Evolutionary conservation across 176 grass and related monocot genomes (phyloP), one percentile per base, ranked within the genome.

Genomic region (Raddia guianensis): DNA sequence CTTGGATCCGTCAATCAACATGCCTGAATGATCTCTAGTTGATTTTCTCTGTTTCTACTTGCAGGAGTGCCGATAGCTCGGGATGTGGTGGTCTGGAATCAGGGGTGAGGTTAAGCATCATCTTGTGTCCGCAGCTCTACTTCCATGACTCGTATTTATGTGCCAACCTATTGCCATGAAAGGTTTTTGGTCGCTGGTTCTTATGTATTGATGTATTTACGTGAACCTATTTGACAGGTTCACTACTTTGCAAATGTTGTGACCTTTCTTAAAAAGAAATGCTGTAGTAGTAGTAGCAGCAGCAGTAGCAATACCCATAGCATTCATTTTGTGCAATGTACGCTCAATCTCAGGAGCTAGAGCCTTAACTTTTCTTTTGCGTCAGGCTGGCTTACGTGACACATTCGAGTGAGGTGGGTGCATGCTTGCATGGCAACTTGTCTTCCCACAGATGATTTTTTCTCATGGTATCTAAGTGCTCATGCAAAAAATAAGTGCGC

Each of bases 81-180:
- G 3, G 45, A 76, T 42, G 56, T 9, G 12, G 27, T 70, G 15
- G 37, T 53, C 53, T 79, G 60, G 67, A 77, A 82, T 67, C 51
- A 53, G 19, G 20, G 35, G 19, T 74, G 67, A 60, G 46, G 32
- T 44, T 18, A 20, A 53, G 75, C 67, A 53, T 40, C 5, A 48
- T 34, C 59, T 74, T 63, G 68, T 13, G 9, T 65, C 27, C 2
- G 44, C 73, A 1, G 20, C 44, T 61, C 59, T 59, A 59, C 68
- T 15, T 88, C 13, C 45, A 83, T 12, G 60, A 63, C 59, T 77
- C 15, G 44, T 89, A 86, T 78, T 15, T 61, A 78, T 82, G 67
- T 43, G 44, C 33, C 50, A 54, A 53, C 71, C 37, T 56, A 13
- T 42, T n/a, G 8, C 9, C 56, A 13, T 54, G 49, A 75, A 35